These are phyloP conservation scores for Aspergillus fumigatiaffinis DNA, from an alignment of 2,329 filamentous ascomycete species.

Conservation along the genomic window DNA sequence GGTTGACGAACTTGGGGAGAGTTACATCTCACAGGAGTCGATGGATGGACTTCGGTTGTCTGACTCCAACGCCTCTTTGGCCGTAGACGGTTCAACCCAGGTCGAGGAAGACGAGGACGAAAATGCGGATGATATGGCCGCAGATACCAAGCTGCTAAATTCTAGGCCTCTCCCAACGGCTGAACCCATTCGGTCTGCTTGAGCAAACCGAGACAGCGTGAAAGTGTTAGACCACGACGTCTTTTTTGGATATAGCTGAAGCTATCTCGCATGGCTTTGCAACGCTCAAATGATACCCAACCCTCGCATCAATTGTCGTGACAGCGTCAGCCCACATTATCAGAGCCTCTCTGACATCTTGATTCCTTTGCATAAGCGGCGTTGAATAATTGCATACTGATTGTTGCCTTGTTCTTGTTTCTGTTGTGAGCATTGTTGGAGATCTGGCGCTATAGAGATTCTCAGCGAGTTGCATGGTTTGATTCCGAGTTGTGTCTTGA, in stretches of 20 bases:
- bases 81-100: constrained; percentile 37
- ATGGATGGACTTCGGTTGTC: constrained; percentile 46
- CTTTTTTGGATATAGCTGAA: background rate
- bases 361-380: background rate
- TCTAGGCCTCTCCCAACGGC: background rate
- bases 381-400: constrained; percentile 5
- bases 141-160: background rate
- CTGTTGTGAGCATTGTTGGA: background rate
- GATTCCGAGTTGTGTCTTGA: background rate
- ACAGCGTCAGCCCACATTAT: background rate
- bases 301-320: background rate
- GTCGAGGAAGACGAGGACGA: constrained; percentile 25
- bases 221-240: background rate
- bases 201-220: background rate
- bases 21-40: constrained; percentile 33
- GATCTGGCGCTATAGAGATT: constrained; percentile 1
- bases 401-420: constrained; percentile 5
- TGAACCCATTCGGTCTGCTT: background rate
- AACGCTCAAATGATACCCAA: constrained; percentile 6
- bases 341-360: background rate
- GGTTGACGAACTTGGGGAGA: constrained; percentile 44
- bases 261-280: background rate
- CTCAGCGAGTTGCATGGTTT: background rate
- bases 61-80: constrained; percentile 38
- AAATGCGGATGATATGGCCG: constrained; percentile 1